Conservation (phyloP, 192 early-diverging fungal species). For the Coemansia sp. region DNA sequence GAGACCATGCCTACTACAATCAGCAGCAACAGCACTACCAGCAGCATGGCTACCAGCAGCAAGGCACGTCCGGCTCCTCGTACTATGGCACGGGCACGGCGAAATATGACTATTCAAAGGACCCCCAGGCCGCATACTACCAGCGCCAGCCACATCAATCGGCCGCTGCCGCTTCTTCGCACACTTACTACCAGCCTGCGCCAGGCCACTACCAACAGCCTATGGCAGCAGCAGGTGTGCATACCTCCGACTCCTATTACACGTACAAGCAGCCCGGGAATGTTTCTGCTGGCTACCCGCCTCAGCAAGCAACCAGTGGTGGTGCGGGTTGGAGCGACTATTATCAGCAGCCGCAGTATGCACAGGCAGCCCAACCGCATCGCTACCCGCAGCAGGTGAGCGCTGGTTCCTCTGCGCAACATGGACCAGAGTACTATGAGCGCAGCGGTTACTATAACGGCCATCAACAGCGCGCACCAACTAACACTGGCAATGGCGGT, state of each 20-base stretch:
- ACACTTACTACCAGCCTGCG: not conserved
- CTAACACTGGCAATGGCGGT: not conserved
- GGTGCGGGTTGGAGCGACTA: conserved; percentile 23
- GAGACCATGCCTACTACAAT: not conserved
- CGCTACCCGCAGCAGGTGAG: conserved; percentile 1
- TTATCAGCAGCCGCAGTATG: conserved; percentile 25
- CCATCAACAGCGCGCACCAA: not conserved
- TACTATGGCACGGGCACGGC: not conserved
- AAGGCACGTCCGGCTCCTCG: not conserved
- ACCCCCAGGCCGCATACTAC: conserved; percentile 19
- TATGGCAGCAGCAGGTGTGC: not conserved
- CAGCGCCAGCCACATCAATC: not conserved
- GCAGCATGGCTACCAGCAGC: conserved; percentile 8
- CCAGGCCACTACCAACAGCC: not conserved
- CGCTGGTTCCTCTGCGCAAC: not conserved
- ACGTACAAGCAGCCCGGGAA: not conserved
- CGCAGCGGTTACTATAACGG: conserved; percentile 15
- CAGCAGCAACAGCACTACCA: conserved; percentile 2
- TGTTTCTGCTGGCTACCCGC: not conserved
- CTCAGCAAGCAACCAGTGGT: not conserved
- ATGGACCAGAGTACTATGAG: conserved; percentile 24
- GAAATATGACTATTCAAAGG: conserved; percentile 13
- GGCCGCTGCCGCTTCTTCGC: not conserved
- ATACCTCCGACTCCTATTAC: not conserved
- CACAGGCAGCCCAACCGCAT: conserved; percentile 1